A percentile compares a stretch with the other conserved stretches of the same genome.
phyloP scores from a whole-genome alignment of 345 rosid genomes.

The Cardamine chenopodiifolia region DNA sequence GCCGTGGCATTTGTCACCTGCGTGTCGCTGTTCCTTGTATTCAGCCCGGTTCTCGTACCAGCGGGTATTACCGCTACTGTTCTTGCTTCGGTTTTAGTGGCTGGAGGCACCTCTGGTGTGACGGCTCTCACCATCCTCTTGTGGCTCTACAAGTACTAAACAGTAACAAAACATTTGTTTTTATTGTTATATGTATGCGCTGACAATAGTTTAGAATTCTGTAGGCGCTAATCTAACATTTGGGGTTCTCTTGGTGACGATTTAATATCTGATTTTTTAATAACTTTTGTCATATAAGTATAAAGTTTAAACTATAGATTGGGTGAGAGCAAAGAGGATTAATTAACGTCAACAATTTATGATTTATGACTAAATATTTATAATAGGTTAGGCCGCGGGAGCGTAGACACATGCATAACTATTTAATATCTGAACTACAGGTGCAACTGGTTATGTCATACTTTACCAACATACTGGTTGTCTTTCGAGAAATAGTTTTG shows the following conservation, averaged over 20 bases:
- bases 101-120: slow-evolving; percentile 56
- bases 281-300: too few species aligned
- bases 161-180: neutral
- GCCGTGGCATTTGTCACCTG: slow-evolving; percentile 60
- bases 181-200: neutral
- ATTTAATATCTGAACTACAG: neutral
- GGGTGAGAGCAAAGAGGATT: neutral
- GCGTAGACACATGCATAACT: neutral
- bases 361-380: slow-evolving; percentile 1
- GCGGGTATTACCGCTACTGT: slow-evolving; percentile 49
- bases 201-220: too few species aligned
- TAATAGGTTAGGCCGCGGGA: neutral
- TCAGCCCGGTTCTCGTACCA: slow-evolving; percentile 82
- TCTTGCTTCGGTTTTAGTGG: slow-evolving; percentile 55
- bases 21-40: slow-evolving; percentile 65
- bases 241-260: neutral
- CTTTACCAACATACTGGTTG: neutral
- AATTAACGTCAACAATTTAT: neutral
- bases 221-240: neutral
- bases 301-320: neutral
- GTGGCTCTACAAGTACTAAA: slow-evolving; percentile 62
- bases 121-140: slow-evolving; percentile 58
- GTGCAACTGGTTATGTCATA: neutral
- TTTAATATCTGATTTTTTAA: neutral
- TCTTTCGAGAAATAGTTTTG: neutral